A percentile compares a stretch with the other conserved stretches of the same genome.
Conservation (phyloP, 2,329 filamentous ascomycete species). For the Dichotomopilus funicola region DNA sequence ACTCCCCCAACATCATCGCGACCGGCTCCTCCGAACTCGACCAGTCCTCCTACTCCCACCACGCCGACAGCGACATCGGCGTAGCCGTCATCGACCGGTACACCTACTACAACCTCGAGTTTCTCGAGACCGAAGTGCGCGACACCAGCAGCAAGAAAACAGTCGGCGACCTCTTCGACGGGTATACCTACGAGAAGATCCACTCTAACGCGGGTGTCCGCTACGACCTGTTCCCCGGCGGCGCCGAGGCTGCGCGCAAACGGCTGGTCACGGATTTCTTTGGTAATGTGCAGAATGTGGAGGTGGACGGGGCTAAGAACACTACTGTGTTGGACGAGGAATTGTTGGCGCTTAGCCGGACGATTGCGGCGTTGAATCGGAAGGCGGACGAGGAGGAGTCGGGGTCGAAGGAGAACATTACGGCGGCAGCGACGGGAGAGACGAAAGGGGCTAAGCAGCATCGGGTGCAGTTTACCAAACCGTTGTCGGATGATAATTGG, state of each 20-base stretch:
- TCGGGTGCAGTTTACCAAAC: constrained; percentile 48
- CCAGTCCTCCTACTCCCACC: constrained; percentile 94
- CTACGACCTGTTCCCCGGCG: constrained; percentile 90
- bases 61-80: constrained; percentile 95
- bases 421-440: constrained; percentile 17
- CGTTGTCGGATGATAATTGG: constrained; percentile 60
- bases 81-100: constrained; percentile 98
- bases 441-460: constrained; percentile 24
- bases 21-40: constrained; percentile 95
- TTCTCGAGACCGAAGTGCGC: constrained; percentile 82
- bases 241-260: constrained; percentile 67
- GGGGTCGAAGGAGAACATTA: constrained; percentile 20
- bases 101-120: constrained; percentile 98
- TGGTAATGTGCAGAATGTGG: constrained; percentile 94
- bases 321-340: constrained; percentile 59
- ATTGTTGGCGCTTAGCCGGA: constrained; percentile 65
- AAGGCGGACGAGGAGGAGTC: constrained; percentile 41
- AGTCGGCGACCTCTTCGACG: constrained; percentile 90
- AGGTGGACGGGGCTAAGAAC: constrained; percentile 65
- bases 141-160: constrained; percentile 84
- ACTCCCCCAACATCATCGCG: constrained; percentile 95
- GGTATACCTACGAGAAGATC: constrained; percentile 90
- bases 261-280: constrained; percentile 94
- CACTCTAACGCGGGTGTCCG: constrained; percentile 86
- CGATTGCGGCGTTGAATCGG: constrained; percentile 49